A percentile compares a stretch with the other conserved stretches of the same genome.
Conservation (phyloP, 768 basidiomycete species). For the Leccinellum albellum region DNA sequence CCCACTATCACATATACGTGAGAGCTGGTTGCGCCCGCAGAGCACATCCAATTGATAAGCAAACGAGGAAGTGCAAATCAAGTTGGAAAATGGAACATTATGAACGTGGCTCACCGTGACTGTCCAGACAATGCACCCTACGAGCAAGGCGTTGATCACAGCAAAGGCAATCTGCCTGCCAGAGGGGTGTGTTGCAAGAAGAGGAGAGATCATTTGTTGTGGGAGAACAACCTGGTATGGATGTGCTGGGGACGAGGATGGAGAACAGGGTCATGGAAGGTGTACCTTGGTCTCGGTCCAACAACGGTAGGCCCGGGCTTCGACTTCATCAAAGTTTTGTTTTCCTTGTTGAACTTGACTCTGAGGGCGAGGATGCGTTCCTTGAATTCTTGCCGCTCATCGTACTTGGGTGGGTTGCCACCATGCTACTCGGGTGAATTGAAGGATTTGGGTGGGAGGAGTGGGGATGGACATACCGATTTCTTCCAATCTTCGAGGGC, state of each 20-base stretch:
- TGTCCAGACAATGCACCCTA: too few species aligned
- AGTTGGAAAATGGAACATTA: too few species aligned
- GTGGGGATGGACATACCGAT: slow-evolving; percentile 43
- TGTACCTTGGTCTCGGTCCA: slow-evolving; percentile 56
- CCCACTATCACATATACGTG: too few species aligned
- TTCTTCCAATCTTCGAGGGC: slow-evolving; percentile 81
- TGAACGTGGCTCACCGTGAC: too few species aligned
- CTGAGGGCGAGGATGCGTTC: slow-evolving; percentile 56
- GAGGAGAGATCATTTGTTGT: too few species aligned
- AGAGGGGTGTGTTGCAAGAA: too few species aligned
- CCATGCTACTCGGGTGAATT: slow-evolving; percentile 49
- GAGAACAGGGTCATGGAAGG: not conserved
- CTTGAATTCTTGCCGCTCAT: slow-evolving; percentile 81
- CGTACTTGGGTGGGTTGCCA: slow-evolving; percentile 48
- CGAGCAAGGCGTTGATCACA: too few species aligned
- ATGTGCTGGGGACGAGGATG: not conserved
- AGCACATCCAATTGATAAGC: too few species aligned
- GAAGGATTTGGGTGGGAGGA: not conserved
- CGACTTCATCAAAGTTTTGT: slow-evolving; percentile 97
- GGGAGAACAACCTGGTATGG: slow-evolving; percentile 47
- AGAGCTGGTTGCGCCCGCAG: too few species aligned
- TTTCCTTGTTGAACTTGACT: slow-evolving; percentile 83
- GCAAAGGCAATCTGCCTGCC: too few species aligned
- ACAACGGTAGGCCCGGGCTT: slow-evolving; percentile 79
- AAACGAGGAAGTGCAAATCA: too few species aligned